Conservation (phyloP, 1,284 basidiomycete species). For the Gastroboletus turbinatus region DNA sequence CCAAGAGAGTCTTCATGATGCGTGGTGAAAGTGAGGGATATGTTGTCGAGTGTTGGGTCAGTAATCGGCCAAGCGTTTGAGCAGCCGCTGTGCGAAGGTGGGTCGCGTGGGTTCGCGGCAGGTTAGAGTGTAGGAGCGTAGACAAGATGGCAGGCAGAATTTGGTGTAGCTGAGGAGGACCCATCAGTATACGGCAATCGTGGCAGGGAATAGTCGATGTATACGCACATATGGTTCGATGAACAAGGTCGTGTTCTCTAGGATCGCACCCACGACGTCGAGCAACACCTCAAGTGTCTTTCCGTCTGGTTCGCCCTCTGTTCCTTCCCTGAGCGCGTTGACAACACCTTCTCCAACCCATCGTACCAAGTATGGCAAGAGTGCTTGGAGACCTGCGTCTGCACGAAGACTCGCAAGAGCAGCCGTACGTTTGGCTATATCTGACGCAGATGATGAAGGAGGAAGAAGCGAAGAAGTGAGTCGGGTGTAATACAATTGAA, state of each 20-base stretch:
- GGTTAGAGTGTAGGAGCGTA: constrained; percentile 82
- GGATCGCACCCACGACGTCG: constrained; percentile 78
- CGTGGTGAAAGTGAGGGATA: constrained; percentile 87
- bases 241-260: constrained; percentile 87
- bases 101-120: constrained; percentile 57
- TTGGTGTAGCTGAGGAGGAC: constrained; percentile 80
- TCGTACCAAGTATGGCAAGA: constrained; percentile 94
- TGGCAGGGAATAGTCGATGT: not conserved
- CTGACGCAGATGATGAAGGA: constrained; percentile 30
- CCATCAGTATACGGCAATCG: not conserved
- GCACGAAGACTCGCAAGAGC: constrained; percentile 86
- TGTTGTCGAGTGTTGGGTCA: constrained; percentile 74
- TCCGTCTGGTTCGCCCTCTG: constrained; percentile 61
- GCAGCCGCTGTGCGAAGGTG: constrained; percentile 76
- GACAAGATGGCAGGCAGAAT: constrained; percentile 92
- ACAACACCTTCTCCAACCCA: constrained; percentile 92
- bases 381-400: constrained; percentile 90
- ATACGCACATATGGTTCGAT: constrained; percentile 91
- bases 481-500: constrained; percentile 94
- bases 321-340: constrained; percentile 59
- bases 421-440: constrained; percentile 73
- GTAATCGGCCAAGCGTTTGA: constrained; percentile 79
- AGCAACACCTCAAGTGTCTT: constrained; percentile 74
- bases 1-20: constrained; percentile 89
- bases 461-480: constrained; percentile 86